Evolutionary conservation across 441 rosid species (phyloP), one percentile per base, ranked within the genome.

Genomic region (Euphorbia celastroides): DNA sequence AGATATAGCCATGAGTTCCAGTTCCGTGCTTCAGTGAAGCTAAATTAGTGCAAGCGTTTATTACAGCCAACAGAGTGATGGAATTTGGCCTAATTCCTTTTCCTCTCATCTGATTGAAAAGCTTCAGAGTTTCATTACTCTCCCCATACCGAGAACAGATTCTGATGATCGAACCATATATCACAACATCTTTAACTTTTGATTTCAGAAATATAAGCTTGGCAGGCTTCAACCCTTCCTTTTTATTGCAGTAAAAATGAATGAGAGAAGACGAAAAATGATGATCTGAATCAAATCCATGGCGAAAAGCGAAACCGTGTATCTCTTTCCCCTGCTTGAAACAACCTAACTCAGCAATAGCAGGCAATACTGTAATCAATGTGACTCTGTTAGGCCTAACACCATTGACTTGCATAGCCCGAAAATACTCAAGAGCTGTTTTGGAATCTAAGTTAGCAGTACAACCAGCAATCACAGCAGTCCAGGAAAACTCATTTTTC

Each of bases 401-500:
- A 17, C 78, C 79, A 66, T 72, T 70, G 38, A 63, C 66, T 64
- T 72, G 86, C 90, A 85, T 85, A 6, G 69, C 76, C 20, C 72
- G 68, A 72, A 85, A 72, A 72, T 62, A 74, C 60, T 63, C 57
- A 68, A 85, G 22, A 7, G 68, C 82, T 79, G 60, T 63, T 3
- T 48, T 65, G 50, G 70, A 71, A 10, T 72, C 67, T 1, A 57
- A 56, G 70, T 77, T 77, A 23, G 73, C 80, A 65, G 66, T 62
- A 54, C 79, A 83, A 8, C 88, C 86, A 0, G 84, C 79, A 70
- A 85, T 70, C 71, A 83, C 59, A 14, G 82, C 78, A 1, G 88
- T 83, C 86, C 86, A 85, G 0, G 88, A 78, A 31, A 81, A 73
- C 76, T 78, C 86, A 70, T 75, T 85, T 75, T 78, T 78, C 34